Evolutionary conservation across 352 stramenopile genomes (phyloP).

Genomic region (Achlya hypogyna): DNA sequence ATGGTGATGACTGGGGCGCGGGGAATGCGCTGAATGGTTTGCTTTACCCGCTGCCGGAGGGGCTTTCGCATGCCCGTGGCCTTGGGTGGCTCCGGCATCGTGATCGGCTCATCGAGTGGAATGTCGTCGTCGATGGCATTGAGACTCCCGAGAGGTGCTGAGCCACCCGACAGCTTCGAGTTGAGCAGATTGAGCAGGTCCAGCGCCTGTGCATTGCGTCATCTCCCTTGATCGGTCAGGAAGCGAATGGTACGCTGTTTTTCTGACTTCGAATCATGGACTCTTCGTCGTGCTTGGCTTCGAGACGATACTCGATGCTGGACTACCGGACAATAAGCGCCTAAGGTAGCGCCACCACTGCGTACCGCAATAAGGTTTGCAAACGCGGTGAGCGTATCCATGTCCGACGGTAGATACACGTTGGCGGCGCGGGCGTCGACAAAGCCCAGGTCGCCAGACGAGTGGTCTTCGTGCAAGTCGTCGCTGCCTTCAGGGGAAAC

Average conservation of each 20-base stretch:
- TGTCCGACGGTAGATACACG: not conserved
- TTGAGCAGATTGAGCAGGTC: constrained; percentile 17
- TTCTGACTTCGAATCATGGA: not conserved
- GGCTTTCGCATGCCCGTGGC: not conserved
- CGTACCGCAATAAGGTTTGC: not conserved
- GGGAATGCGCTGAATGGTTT: not conserved
- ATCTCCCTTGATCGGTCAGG: not conserved
- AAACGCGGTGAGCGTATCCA: not conserved
- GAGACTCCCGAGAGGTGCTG: not conserved
- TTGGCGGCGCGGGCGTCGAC: not conserved
- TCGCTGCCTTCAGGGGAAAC: not conserved
- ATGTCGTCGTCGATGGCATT: not conserved
- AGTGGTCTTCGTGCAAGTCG: not conserved
- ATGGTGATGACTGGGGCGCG: not conserved
- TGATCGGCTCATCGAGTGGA: not conserved
- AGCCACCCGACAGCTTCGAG: not conserved
- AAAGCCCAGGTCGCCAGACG: not conserved
- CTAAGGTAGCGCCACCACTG: no score
- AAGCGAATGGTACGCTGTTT: not conserved
- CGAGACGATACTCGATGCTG: not conserved
- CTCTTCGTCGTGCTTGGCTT: not conserved
- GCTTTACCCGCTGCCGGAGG: not conserved
- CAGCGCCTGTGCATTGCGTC: not conserved
- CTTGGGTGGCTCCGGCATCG: not conserved
- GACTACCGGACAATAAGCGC: no score